A percentile compares a stretch with the other conserved stretches of the same genome.
phyloP scores from a whole-genome alignment of 2,329 filamentous ascomycete genomes.

The Blastomyces gilchristii region DNA sequence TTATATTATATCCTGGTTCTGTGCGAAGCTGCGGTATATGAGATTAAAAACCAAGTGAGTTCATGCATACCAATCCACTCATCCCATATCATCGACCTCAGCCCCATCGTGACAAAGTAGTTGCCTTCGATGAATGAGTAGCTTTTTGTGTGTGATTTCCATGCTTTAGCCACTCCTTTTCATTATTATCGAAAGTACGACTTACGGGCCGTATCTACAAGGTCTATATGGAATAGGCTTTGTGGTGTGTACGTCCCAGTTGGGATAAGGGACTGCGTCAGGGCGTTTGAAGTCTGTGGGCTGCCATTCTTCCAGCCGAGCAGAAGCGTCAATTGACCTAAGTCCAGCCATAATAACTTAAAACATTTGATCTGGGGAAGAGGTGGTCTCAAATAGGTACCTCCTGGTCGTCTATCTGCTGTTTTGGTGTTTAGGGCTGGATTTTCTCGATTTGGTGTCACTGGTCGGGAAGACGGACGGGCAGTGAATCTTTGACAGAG shows the following conservation, averaged over 20 bases:
- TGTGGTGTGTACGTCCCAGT: constrained; percentile 59
- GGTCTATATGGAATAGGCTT: constrained; percentile 68
- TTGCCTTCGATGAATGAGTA: constrained; percentile 31
- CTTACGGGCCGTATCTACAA: constrained; percentile 60
- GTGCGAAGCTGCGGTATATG: neutral
- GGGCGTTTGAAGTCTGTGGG: constrained; percentile 52
- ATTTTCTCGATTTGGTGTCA: constrained; percentile 40
- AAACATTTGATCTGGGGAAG: neutral
- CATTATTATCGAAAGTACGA: constrained; percentile 11
- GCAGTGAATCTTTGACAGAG: neutral
- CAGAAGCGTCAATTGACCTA: constrained; percentile 2
- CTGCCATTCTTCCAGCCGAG: constrained; percentile 41
- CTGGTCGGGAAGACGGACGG: constrained; percentile 13
- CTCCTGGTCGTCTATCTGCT: constrained; percentile 36
- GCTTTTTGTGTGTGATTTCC: neutral
- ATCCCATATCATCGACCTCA: constrained; percentile 57
- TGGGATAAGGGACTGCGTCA: constrained; percentile 49
- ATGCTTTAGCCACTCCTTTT: too few species aligned
- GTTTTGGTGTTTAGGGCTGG: constrained; percentile 26
- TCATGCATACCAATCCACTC: constrained; percentile 55
- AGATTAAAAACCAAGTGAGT: neutral
- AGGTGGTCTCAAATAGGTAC: constrained; percentile 23
- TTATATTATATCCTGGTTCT: neutral
- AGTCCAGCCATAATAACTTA: neutral
- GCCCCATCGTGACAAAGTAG: constrained; percentile 67